Evolutionary conservation across 164 flowering plant species (phyloP).

Genomic region (Tetracentron sinense): DNA sequence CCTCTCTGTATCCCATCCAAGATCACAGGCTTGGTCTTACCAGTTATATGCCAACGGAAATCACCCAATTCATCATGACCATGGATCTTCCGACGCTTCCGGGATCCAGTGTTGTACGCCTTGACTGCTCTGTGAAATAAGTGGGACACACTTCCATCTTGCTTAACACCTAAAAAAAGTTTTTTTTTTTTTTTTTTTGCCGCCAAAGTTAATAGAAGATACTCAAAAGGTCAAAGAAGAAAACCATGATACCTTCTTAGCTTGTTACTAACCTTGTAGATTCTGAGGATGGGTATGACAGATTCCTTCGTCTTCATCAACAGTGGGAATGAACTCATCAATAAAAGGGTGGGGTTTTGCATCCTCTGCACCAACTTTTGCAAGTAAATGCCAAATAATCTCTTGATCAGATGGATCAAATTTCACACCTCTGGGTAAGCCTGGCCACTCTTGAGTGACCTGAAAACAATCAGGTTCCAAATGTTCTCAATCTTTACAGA

Average conservation of each 20-base stretch:
- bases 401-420: conserved; percentile 94
- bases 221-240: background rate
- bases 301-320: conserved; percentile 74
- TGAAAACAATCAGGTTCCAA: conserved; percentile 16
- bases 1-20: conserved; percentile 78
- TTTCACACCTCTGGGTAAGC: conserved; percentile 88
- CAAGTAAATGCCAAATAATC: conserved; percentile 76
- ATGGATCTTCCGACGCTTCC: conserved; percentile 89
- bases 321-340: conserved; percentile 76
- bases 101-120: conserved; percentile 84
- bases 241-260: background rate
- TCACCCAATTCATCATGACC: conserved; percentile 62
- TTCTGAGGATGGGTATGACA: conserved; percentile 88
- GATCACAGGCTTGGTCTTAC: conserved; percentile 83
- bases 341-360: conserved; percentile 74
- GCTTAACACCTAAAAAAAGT: conserved; percentile 57
- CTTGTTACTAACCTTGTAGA: conserved; percentile 51
- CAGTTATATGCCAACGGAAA: conserved; percentile 98
- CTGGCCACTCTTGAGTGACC: conserved; percentile 77
- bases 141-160: conserved; percentile 84
- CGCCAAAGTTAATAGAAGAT: conserved; percentile 1
- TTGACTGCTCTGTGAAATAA: conserved; percentile 89
- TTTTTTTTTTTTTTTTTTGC: no score
- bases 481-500: background rate
- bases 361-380: conserved; percentile 51